A percentile compares a stretch with the other conserved stretches of the same genome.
These are phyloP conservation scores for Chalaropsis thielavioides DNA, from an alignment of 2,329 filamentous ascomycete genomes.

Conservation along the genomic window DNA sequence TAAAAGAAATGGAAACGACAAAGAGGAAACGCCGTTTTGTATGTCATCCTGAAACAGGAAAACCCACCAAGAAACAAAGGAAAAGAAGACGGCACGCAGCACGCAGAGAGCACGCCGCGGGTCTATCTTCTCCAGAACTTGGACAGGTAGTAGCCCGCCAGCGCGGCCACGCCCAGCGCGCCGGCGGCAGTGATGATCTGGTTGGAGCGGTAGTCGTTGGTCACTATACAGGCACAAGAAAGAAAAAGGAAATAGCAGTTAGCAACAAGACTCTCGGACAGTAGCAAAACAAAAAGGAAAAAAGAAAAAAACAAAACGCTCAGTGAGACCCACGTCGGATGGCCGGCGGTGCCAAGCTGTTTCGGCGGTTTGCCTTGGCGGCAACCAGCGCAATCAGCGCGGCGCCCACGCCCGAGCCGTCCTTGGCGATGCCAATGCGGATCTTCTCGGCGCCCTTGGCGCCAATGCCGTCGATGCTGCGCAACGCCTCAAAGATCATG, in stretches of 20 bases:
- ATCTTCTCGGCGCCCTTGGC: constrained; percentile 67
- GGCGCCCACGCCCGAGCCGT: constrained; percentile 65
- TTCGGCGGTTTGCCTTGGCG: constrained; percentile 27
- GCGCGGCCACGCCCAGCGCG: constrained; percentile 26
- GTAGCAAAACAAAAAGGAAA: too few relatives aligned
- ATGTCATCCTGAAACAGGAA: constrained; percentile 7
- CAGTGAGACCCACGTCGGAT: constrained; percentile 10
- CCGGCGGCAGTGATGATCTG: constrained; percentile 25
- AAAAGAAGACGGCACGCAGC: too few relatives aligned
- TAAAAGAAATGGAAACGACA: too few relatives aligned
- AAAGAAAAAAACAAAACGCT: constrained; percentile 2
- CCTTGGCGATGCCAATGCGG: constrained; percentile 89
- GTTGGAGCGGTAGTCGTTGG: constrained; percentile 24
- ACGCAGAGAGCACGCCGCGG: too few relatives aligned
- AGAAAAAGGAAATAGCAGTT: neutral
- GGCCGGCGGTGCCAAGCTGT: constrained; percentile 13
- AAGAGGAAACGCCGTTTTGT: constrained; percentile 14
- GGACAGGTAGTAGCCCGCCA: constrained; percentile 25
- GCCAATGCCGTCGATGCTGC: constrained; percentile 64
- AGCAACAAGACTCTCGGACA: neutral
- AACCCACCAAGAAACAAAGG: constrained; percentile 9
- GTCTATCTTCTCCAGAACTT: constrained; percentile 18
- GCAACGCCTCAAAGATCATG: constrained; percentile 70
- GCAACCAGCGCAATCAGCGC: constrained; percentile 89
- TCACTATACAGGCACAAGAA: constrained; percentile 19